These are phyloP conservation scores for Spathaspora jeffriesii DNA, from an alignment of 1,139 yeast species.

Conservation along the genomic window DNA sequence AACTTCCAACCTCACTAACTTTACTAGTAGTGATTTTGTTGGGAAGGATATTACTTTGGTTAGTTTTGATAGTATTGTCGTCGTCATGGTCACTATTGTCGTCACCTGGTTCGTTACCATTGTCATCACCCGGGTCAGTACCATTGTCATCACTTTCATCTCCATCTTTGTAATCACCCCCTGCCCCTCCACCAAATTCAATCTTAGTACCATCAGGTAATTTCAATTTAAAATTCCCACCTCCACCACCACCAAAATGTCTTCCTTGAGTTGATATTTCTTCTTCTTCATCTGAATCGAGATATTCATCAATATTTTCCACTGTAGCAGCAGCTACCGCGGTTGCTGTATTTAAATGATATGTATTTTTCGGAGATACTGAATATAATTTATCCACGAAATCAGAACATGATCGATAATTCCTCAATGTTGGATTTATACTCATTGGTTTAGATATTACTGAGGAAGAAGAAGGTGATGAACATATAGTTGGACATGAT, in stretches of 20 bases:
- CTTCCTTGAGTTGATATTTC: slow-evolving; percentile 13
- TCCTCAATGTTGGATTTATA: slow-evolving; percentile 5
- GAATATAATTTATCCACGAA: slow-evolving; percentile 39
- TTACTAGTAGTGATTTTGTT: neutral
- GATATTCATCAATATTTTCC: slow-evolving; percentile 11
- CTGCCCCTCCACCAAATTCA: slow-evolving; percentile 28
- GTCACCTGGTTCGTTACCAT: neutral
- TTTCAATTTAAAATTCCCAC: slow-evolving; percentile 20
- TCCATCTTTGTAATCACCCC: slow-evolving; percentile 19
- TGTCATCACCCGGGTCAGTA: slow-evolving; percentile 3
- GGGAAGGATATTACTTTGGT: neutral
- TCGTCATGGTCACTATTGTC: neutral
- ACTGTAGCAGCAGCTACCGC: slow-evolving; percentile 23
- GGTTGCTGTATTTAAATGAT: slow-evolving; percentile 32
- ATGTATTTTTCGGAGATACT: slow-evolving; percentile 42
- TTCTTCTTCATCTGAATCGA: slow-evolving; percentile 5
- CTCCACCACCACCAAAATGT: slow-evolving; percentile 26
- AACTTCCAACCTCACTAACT: neutral
- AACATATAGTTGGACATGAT: neutral
- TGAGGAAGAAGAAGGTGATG: slow-evolving; percentile 1
- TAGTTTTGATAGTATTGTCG: neutral
- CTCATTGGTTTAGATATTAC: slow-evolving; percentile 8
- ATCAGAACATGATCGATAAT: slow-evolving; percentile 24
- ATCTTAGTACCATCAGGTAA: neutral
- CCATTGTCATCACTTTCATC: slow-evolving; percentile 5